Base-by-base conservation (phyloP, 306 rosid genomes). In the Ormosia emarginata region DNA sequence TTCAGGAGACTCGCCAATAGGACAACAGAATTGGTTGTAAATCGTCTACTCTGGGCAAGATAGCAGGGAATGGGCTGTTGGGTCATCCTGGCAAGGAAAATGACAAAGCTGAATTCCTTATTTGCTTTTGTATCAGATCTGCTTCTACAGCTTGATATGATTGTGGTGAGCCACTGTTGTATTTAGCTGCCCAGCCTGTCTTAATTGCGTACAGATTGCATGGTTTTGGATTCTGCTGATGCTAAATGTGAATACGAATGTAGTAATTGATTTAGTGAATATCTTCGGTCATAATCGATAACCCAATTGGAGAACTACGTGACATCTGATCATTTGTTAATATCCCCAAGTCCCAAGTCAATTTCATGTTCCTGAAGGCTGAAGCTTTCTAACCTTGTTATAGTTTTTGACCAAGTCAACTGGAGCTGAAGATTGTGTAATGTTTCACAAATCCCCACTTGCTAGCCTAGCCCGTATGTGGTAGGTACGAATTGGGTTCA, bases 231-330 rank as follows among this genome's bases (percentile, higher is more conserved):
- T 57, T 47, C 30, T 47, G 79, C 74, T 46, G 65, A 61, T 80
- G 43, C 44, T 13, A 14, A 47, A 61, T 80, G 65, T 50, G 73
- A 80, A 58, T 18, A 58, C n/a, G 50, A 69, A 41, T 44, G 39
- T 79, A 58, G 41, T 5, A 71, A 46, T 43, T 57, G 50, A 46
- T 34, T 70, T 57, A 61, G 79, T 71, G 55, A 81, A 71, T 59
- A 3, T 34, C 32, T 59, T 41, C 59, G 47, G 49, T 58, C 39
- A 40, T 55, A 15, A 30, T 18, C 18, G 15, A 34, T 67, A 43
- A 41, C 46, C 71, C 33, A 32, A 68, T 44, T 57, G 70, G 9
- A 56, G 64, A 75, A 59, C 50, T n/a, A 8, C 53, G 67, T 24
- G 34, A 39, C 36, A 10, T 37, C 33, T 15, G 43, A 49, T 49